Base-by-base conservation (phyloP, 192 early-diverging fungal species). In the Backusella sp. region DNA sequence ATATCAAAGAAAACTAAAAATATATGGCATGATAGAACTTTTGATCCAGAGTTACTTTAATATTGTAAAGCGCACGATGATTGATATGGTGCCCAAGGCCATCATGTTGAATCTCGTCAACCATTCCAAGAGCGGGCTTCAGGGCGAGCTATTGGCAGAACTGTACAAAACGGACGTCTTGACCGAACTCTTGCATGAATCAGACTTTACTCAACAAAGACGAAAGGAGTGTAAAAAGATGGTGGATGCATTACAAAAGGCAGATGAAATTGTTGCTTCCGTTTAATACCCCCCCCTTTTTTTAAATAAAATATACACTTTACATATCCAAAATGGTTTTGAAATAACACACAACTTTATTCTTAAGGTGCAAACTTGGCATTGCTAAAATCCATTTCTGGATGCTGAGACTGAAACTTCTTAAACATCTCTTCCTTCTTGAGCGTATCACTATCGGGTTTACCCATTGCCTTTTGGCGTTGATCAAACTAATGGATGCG, bases 31-130 rank as follows among this genome's bases (percentile, higher is more conserved):
- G 19, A 9, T 78, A 94, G 92, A 99, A 85, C 86, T 99, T 66
- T 85, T 98, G 72, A 95, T 99, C 72, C 90, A 95, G 75, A 99
- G 97, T 21, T 99, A 99, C 88, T 99, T 91, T 81, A 95, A 96
- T 82, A 99, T 99, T 87, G 97, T 99, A 70, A 99, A 99, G 87
- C 94, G 97, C 73, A 98, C 97, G 5, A 89, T 95, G 62, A 90
- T 96, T 68, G 98, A 99, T 81, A 92, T 98, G 87, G 94, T 99
- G 0, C 98, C 98, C 66, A 99, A 99, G 83, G 94, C 97, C 5
- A 92, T 99, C 72, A 99, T 99, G 97, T 90, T 98, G 53, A 98
- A 97, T 83, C 86, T 99, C 53, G 98, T 99, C 12, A 88, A 85
- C 74, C 83, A 90, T 75, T 88, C 96, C 41, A 98, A 95, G 85